These are phyloP conservation scores for Eucalyptus erythrocorys DNA, from an alignment of 345 rosid species.

Conservation along the genomic window DNA sequence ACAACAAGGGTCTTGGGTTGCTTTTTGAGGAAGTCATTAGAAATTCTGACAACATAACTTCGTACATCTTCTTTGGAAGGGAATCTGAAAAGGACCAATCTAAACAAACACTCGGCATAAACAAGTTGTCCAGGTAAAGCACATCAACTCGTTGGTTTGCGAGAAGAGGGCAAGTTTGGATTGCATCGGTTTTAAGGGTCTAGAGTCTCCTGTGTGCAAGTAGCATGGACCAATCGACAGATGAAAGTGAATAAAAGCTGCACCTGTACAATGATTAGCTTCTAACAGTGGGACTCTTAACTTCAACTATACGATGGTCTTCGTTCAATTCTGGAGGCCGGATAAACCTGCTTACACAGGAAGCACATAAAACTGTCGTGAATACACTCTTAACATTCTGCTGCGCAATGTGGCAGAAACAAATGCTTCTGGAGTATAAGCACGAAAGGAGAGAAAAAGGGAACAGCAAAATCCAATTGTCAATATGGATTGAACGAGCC, in stretches of 20 bases:
- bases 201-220: conserved; percentile 83
- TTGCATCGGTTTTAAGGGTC: conserved; percentile 50
- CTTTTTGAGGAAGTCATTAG: conserved; percentile 38
- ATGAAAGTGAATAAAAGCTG: conserved; percentile 51
- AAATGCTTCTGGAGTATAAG: background rate
- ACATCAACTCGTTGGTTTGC: conserved; percentile 33
- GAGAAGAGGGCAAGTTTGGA: conserved; percentile 41
- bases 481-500: conserved; percentile 53
- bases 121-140: conserved; percentile 31
- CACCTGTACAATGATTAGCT: conserved; percentile 81
- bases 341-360: conserved; percentile 24
- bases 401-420: background rate
- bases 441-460: background rate
- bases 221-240: conserved; percentile 44
- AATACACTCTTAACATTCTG: background rate
- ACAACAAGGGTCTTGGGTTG: conserved; percentile 64
- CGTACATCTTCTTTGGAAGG: conserved; percentile 65
- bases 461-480: background rate
- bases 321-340: conserved; percentile 36
- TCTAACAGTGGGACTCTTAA: conserved; percentile 53
- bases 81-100: conserved; percentile 26
- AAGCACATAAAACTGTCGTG: background rate
- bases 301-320: conserved; percentile 29
- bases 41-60: conserved; percentile 37
- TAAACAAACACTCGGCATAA: background rate